A percentile compares a stretch with the other conserved stretches of the same genome.
phyloP scores from a whole-genome alignment of 2,329 filamentous ascomycete species.

The Trichoderma endophyticum region DNA sequence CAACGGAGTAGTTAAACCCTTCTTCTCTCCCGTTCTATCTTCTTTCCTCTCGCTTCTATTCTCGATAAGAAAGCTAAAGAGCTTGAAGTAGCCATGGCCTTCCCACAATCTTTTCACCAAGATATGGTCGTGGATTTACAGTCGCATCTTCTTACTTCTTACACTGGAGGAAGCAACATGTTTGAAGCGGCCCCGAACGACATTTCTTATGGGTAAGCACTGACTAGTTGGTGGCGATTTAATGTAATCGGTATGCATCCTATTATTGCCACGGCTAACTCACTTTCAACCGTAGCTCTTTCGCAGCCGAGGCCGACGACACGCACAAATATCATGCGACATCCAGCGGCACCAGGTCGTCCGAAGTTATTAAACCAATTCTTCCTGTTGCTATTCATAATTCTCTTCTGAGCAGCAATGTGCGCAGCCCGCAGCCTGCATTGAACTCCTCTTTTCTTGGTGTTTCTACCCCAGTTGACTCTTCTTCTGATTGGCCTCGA shows the following conservation, averaged over 20 bases:
- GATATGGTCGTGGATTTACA: neutral
- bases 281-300: neutral
- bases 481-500: conserved; percentile 9
- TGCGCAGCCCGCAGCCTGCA: neutral
- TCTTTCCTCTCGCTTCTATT: neutral
- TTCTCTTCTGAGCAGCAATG: neutral
- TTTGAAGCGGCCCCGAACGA: neutral
- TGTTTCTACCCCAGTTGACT: neutral
- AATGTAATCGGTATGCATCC: neutral
- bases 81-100: neutral
- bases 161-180: neutral
- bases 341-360: neutral
- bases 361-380: neutral
- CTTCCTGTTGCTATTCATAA: neutral
- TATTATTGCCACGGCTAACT: neutral
- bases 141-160: neutral
- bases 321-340: neutral
- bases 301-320: neutral
- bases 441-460: neutral
- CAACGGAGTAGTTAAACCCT: neutral
- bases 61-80: neutral
- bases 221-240: conserved; percentile 7
- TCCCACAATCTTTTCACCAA: neutral
- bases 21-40: neutral
- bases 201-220: neutral